Evolutionary conservation across 2,329 filamentous ascomycete species (phyloP), one percentile per base, ranked within the genome.

Genomic region (Dothiorella sarmentorum): DNA sequence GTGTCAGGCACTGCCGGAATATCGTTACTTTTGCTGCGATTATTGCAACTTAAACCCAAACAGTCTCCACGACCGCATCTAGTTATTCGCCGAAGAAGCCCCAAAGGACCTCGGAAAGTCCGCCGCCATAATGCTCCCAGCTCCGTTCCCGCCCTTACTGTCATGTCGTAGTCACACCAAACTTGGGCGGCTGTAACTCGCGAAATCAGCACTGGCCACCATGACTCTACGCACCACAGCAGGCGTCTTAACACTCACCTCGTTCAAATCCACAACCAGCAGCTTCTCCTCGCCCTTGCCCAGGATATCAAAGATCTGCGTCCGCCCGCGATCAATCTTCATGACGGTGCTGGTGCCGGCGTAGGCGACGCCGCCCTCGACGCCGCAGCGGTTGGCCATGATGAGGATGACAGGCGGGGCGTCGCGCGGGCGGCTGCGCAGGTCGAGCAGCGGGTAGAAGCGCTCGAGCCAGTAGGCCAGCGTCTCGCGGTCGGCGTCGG

Each of bases 381-480:
- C 77, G 0, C 89, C 90, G 27, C 80, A 82, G 3, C 89, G 80
- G 68, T 94, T 93, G 43, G 84, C 85, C 62, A 91, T 81, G 0
- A 92, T 78, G 0, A 92, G 77, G 35, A 89, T 83, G 17, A 88
- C 80, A 59, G 90, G 86, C 35, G 35, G 49, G 15, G 52, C 37
- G 27, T 29, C 26, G 4, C 18, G 10, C 4, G 45, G 45, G 9
- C 49, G 49, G 10, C 4, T 27, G 13, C 18, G 15, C 17, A 24
- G n/a, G 37, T 47, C 57, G 1, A 78, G 67, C 38, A 80, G 65
- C 0, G 89, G 89, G 58, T 88, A 85, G 3, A 93, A 77, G 0
- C 90, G 80, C 17, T 83, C 81, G 0, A 90, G 76, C 90, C 89
- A 93, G 65, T 93, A 93, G 0, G 83, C 82, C 7, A 93, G 68